Evolutionary conservation across 768 basidiomycete genomes (phyloP).

Genomic region (Phaeotremella skinneri): DNA sequence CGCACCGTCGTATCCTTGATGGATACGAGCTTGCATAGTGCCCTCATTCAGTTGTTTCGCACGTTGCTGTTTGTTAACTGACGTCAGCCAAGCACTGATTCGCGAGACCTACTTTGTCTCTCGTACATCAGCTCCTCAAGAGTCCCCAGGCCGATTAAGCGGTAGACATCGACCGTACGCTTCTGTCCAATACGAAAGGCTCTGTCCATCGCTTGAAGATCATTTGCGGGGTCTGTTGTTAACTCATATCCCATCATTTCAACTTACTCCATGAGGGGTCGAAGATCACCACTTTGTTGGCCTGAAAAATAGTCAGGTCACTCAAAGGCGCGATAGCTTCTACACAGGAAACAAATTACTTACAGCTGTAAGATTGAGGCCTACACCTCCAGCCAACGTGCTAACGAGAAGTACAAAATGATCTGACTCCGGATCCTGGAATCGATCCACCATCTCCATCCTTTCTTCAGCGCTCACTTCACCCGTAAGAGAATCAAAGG

Average conservation of each 20-base stretch:
- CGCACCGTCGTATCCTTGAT: conserved; percentile 43
- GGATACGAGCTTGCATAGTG: conserved; percentile 44
- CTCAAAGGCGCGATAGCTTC: neutral
- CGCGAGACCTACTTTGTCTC: conserved; percentile 38
- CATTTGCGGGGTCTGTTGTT: conserved; percentile 80
- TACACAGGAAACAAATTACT: no score
- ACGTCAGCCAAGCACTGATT: neutral
- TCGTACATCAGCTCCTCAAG: conserved; percentile 50
- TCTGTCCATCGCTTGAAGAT: conserved; percentile 61
- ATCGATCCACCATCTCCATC: conserved; percentile 80
- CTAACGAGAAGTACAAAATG: conserved; percentile 83
- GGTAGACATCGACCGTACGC: conserved; percentile 49
- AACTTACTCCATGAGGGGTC: conserved; percentile 93
- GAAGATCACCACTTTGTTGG: conserved; percentile 92
- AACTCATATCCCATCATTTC: neutral
- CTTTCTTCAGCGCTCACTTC: conserved; percentile 65
- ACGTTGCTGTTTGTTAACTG: conserved; percentile 43
- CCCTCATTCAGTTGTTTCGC: conserved; percentile 43
- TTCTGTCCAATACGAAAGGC: conserved; percentile 51
- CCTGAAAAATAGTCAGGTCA: conserved; percentile 15
- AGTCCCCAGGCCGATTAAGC: conserved; percentile 47
- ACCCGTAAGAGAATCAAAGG: conserved; percentile 76
- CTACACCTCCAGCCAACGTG: conserved; percentile 86
- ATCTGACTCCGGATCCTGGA: conserved; percentile 65
- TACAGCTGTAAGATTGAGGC: conserved; percentile 79